Percentiles rank a stretch among this genome's conserved stretches.
Evolutionary conservation across 1,139 yeast genomes (phyloP).

Genomic region (Debaryomyces psychrophilus): DNA sequence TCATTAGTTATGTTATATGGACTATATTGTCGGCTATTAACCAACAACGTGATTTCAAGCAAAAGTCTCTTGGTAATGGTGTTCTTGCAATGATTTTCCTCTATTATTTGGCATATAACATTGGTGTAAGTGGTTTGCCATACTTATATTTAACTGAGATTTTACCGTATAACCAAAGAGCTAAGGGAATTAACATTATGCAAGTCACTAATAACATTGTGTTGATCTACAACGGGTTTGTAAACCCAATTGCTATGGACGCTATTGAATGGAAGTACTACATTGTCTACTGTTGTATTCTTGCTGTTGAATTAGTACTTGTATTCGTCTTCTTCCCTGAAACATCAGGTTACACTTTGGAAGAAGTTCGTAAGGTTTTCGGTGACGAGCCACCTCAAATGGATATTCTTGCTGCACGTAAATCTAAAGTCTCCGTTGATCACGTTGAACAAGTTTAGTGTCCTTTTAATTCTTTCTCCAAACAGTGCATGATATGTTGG

Average conservation of each 20-base stretch:
- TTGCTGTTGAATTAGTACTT: constrained; percentile 39
- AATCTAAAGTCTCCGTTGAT: constrained; percentile 13
- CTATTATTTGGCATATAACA: constrained; percentile 40
- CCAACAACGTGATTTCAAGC: constrained; percentile 37
- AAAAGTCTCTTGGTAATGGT: constrained; percentile 40
- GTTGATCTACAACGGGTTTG: constrained; percentile 41
- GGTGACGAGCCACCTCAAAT: constrained; percentile 36
- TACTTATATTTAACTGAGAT: constrained; percentile 44
- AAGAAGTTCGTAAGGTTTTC: constrained; percentile 53
- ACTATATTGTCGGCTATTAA: constrained; percentile 41
- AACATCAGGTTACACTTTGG: constrained; percentile 56
- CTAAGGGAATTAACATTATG: constrained; percentile 45
- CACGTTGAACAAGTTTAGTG: constrained; percentile 14
- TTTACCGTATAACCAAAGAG: constrained; percentile 48
- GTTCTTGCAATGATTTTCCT: constrained; percentile 52
- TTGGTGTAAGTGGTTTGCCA: constrained; percentile 47
- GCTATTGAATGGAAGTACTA: constrained; percentile 63
- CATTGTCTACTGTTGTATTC: constrained; percentile 51
- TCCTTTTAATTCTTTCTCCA: background rate
- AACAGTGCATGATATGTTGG: background rate
- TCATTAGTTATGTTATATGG: constrained; percentile 42
- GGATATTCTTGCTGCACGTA: background rate
- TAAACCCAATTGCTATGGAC: constrained; percentile 63
- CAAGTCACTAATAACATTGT: constrained; percentile 30
- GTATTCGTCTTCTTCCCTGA: constrained; percentile 51